These are phyloP conservation scores for Kodamaea anthophila DNA, from an alignment of 1,139 yeast species.

Conservation along the genomic window DNA sequence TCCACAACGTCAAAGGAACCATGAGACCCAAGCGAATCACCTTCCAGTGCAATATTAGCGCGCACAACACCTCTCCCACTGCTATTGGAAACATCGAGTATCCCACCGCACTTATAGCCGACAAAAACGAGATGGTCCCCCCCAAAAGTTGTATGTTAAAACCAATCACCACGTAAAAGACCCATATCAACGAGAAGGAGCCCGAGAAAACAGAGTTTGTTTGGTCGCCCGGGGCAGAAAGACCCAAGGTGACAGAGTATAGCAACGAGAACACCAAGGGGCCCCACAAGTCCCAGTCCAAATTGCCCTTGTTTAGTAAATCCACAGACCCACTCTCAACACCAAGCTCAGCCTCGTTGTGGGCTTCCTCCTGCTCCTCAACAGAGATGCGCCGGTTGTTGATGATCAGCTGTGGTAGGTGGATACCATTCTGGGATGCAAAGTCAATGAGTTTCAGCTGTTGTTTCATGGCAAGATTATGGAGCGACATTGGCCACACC, in stretches of 20 bases:
- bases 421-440: conserved; percentile 41
- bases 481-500: conserved; percentile 60
- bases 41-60: conserved; percentile 47
- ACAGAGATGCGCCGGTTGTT: conserved; percentile 26
- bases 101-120: conserved; percentile 76
- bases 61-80: conserved; percentile 55
- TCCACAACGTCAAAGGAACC: conserved; percentile 58
- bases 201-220: conserved; percentile 47
- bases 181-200: conserved; percentile 43
- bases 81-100: conserved; percentile 77
- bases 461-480: conserved; percentile 38
- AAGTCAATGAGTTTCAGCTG: conserved; percentile 38
- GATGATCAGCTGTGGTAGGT: conserved; percentile 34
- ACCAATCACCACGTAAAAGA: conserved; percentile 53
- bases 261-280: conserved; percentile 68
- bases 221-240: conserved; percentile 26
- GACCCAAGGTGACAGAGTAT: conserved; percentile 52
- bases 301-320: conserved; percentile 23
- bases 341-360: conserved; percentile 14
- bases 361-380: conserved; percentile 25
- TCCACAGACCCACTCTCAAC: conserved; percentile 11
- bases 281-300: conserved; percentile 90
- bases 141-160: conserved; percentile 73
- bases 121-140: conserved; percentile 66
- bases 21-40: conserved; percentile 51